phyloP scores from a whole-genome alignment of 768 basidiomycete species.

The Sporobolomyces phaffii region DNA sequence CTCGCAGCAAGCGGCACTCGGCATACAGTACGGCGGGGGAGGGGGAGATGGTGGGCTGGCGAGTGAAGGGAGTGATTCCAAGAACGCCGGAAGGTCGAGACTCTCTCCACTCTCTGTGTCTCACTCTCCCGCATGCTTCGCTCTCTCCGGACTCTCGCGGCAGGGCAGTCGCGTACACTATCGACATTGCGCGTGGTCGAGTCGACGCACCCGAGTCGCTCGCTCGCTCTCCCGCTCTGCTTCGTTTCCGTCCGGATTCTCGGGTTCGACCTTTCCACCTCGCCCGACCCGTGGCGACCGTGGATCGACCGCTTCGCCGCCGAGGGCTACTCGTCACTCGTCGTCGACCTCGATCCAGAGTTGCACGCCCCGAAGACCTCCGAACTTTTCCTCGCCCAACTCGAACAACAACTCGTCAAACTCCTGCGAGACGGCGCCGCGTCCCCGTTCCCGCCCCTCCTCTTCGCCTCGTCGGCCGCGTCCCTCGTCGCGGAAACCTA shows the following conservation, averaged over 20 bases:
- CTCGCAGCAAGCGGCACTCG: too few relatives aligned
- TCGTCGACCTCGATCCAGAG: slow-evolving; percentile 26
- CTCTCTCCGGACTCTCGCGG: too few relatives aligned
- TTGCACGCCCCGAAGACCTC: background rate
- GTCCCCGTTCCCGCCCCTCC: slow-evolving; percentile 58
- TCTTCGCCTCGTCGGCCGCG: slow-evolving; percentile 53
- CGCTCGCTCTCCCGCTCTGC: slow-evolving; percentile 32
- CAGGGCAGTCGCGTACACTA: background rate
- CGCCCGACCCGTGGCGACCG: background rate
- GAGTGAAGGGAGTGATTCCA: background rate
- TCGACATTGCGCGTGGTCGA: too few relatives aligned
- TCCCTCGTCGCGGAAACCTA: slow-evolving; percentile 62
- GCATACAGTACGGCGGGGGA: too few relatives aligned
- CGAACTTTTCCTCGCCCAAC: background rate
- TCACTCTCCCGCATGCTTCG: background rate
- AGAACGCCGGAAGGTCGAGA: background rate
- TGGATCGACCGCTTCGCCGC: slow-evolving; percentile 19
- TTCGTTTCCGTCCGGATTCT: slow-evolving; percentile 12
- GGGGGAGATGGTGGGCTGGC: background rate
- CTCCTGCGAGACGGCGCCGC: too few relatives aligned
- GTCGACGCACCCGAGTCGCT: background rate
- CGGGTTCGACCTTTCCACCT: too few relatives aligned
- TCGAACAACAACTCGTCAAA: too few relatives aligned
- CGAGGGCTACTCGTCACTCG: slow-evolving; percentile 34
- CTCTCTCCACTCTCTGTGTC: background rate